These are phyloP conservation scores for Collybia mongolica DNA, from an alignment of 768 basidiomycete species.

Conservation along the genomic window DNA sequence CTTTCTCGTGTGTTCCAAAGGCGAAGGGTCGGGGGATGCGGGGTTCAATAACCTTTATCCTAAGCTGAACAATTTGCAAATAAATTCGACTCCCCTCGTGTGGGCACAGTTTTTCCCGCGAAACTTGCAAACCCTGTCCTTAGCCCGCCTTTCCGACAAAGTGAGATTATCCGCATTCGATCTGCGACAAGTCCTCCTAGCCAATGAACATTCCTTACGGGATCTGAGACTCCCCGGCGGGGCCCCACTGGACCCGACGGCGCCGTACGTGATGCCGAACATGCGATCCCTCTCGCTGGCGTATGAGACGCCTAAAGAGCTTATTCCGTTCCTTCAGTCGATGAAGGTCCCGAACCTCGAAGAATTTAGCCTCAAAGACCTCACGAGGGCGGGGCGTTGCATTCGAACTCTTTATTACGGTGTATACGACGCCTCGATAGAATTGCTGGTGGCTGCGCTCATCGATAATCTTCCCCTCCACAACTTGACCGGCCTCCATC, in stretches of 20 bases:
- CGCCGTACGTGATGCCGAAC: neutral
- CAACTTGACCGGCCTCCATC: constrained; percentile 1
- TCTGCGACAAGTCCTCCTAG: neutral
- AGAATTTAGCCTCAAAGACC: constrained; percentile 3
- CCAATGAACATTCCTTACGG: neutral
- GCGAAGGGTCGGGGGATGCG: neutral
- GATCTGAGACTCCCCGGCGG: neutral
- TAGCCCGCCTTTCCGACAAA: neutral
- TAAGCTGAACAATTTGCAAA: neutral
- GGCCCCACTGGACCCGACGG: neutral
- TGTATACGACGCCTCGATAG: neutral
- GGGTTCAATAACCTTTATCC: neutral
- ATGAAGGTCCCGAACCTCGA: constrained; percentile 6
- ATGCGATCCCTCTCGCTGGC: constrained; percentile 3
- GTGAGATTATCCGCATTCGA: neutral
- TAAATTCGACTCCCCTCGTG: neutral
- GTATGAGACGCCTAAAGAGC: neutral
- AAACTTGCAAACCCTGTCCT: neutral
- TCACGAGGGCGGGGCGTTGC: neutral
- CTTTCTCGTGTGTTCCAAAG: neutral
- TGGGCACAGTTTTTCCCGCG: neutral
- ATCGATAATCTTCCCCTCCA: constrained; percentile 1
- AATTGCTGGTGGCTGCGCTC: constrained; percentile 1
- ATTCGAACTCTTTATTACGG: neutral
- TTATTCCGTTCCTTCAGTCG: constrained; percentile 1